phyloP scores from a whole-genome alignment of 148 eudicot species.

The Rhododendron ovatum region DNA sequence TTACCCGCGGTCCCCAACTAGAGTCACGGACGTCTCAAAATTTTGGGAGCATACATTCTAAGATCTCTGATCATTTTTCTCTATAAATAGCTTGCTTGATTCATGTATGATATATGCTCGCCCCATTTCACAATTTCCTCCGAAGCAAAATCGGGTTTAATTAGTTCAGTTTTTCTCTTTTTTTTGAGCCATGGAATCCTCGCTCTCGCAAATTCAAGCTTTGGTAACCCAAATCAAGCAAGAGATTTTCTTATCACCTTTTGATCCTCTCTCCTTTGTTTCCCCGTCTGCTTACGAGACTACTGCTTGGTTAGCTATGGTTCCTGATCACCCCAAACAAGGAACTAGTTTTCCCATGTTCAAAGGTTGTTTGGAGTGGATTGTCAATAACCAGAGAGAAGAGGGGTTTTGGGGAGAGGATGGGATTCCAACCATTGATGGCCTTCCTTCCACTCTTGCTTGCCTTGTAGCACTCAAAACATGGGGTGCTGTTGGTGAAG shows the following conservation, averaged over 20 bases:
- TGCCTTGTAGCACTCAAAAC: conserved; percentile 23
- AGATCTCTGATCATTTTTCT: too few species aligned
- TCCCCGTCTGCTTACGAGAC: conserved; percentile 29
- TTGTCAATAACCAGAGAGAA: conserved; percentile 22
- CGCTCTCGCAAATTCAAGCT: conserved; percentile 13
- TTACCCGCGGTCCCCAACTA: not conserved
- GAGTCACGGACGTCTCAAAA: not conserved
- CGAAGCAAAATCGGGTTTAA: not conserved
- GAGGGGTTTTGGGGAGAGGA: conserved; percentile 23
- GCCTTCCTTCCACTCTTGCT: conserved; percentile 28
- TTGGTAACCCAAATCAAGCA: conserved; percentile 19
- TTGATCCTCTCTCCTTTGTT: conserved; percentile 15
- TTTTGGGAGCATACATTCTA: not conserved
- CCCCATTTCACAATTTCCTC: too few species aligned
- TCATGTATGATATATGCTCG: not conserved
- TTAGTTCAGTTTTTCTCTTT: not conserved
- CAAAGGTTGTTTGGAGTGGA: conserved; percentile 23
- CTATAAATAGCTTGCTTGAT: conserved; percentile 1
- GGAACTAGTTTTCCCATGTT: conserved; percentile 14
- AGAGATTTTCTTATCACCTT: conserved; percentile 8
- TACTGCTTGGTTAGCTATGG: conserved; percentile 34
- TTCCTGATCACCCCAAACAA: not conserved
- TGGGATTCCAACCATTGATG: conserved; percentile 21
- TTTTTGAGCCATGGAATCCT: conserved; percentile 18
- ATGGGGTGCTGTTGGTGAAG: conserved; percentile 12